These are phyloP conservation scores for Scheffersomyces ergatensis DNA, from an alignment of 805 yeast species.

Conservation along the genomic window DNA sequence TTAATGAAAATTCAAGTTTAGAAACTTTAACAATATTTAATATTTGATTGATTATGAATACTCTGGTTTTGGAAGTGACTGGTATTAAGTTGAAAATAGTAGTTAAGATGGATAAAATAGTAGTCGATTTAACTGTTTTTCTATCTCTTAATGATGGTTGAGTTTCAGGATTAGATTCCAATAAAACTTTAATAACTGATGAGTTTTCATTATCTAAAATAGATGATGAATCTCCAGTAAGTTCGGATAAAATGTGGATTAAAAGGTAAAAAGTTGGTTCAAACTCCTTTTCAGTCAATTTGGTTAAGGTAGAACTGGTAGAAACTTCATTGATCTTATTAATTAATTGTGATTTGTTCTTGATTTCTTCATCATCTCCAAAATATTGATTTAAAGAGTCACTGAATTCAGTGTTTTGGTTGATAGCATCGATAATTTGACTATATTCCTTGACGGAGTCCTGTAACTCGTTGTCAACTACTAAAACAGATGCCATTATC, in stretches of 20 bases:
- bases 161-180: constrained; percentile 30
- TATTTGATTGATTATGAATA: constrained; percentile 28
- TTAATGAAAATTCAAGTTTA: constrained; percentile 27
- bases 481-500: constrained; percentile 40
- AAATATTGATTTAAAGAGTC: constrained; percentile 6
- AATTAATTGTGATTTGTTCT: constrained; percentile 27
- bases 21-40: constrained; percentile 28
- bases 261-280: constrained; percentile 45
- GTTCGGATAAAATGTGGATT: constrained; percentile 30
- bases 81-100: constrained; percentile 42
- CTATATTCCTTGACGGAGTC: constrained; percentile 41
- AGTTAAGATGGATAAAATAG: constrained; percentile 38
- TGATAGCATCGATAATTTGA: constrained; percentile 32
- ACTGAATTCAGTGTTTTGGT: constrained; percentile 26
- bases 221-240: constrained; percentile 21
- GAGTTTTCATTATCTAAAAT: constrained; percentile 20
- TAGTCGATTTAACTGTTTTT: constrained; percentile 39
- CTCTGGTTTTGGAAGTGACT: constrained; percentile 26
- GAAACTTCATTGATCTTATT: constrained; percentile 25
- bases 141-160: constrained; percentile 43
- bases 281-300: constrained; percentile 41
- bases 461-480: constrained; percentile 40
- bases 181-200: constrained; percentile 23
- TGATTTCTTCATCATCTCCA: constrained; percentile 17
- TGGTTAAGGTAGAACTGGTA: constrained; percentile 23